These are phyloP conservation scores for Calonectria multiphialidica DNA, from an alignment of 2,329 filamentous ascomycete genomes.

Conservation along the genomic window DNA sequence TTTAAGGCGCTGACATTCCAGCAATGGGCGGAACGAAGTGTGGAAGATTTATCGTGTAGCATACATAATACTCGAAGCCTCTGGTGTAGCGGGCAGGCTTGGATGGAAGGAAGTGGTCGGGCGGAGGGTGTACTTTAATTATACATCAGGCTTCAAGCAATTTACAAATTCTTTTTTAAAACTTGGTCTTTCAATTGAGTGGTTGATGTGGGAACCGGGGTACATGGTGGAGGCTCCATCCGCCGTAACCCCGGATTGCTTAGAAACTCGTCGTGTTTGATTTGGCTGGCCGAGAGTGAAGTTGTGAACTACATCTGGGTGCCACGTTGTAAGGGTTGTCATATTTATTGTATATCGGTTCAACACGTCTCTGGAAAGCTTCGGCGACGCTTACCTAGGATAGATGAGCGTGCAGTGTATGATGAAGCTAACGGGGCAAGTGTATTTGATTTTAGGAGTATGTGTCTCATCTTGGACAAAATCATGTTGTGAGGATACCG, in stretches of 20 bases:
- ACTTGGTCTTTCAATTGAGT: background rate
- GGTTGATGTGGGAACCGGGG: background rate
- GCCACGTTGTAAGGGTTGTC: too few species aligned
- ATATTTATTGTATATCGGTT: too few species aligned
- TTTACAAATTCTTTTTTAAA: conserved; percentile 5
- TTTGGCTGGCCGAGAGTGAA: background rate
- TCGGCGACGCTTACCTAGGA: conserved; percentile 7
- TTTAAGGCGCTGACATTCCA: conserved; percentile 20
- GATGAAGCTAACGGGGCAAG: background rate
- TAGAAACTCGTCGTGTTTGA: background rate
- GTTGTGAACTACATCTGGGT: background rate
- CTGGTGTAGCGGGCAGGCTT: conserved; percentile 20
- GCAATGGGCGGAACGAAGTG: conserved; percentile 4
- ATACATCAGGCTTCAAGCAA: conserved; percentile 17
- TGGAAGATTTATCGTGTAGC: conserved; percentile 22
- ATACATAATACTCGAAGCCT: conserved; percentile 29
- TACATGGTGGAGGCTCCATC: background rate
- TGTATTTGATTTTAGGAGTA: background rate
- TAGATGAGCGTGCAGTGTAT: background rate
- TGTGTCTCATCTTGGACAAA: background rate
- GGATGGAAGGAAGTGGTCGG: conserved; percentile 21
- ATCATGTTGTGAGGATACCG: background rate
- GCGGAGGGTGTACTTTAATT: conserved; percentile 23
- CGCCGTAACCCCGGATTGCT: conserved; percentile 15
- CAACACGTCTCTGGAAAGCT: background rate